Evolutionary conservation across 2,329 filamentous ascomycete genomes (phyloP), one percentile per base, ranked within the genome.

Genomic region (Chrysosphaeria jannelii): DNA sequence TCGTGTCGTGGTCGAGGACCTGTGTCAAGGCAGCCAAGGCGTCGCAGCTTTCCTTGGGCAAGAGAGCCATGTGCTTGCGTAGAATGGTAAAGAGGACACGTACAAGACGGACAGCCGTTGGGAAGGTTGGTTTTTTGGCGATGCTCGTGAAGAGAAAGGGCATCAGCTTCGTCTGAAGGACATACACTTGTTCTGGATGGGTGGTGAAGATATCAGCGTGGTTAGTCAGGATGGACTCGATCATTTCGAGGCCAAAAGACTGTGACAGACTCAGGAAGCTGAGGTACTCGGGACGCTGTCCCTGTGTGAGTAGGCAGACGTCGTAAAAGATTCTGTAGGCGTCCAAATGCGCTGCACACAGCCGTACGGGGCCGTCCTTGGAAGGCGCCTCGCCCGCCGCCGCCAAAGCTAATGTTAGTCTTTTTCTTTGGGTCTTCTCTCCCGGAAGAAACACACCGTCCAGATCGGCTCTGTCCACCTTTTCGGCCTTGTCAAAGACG

Each of bases 281-380:
- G 19, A 97, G 53, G 36, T 79, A 90, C 31, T 75, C 64, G 4
- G 79, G 66, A 19, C 67, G 65, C 34, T 85, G 70, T 16, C 72
- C 72, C 39, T 90, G 76, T 0, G 78, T 74, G 34, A 90, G 51
- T 22, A 89, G 57, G 34, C 78, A 90, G 6, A 97, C 55, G 37
- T 97, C 85, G 35, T 78, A 70, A 39, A 97, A 74, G 14, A 91
- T 59, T 35, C 66, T 60, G 37, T 78, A 76, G 11, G 79, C 79
- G 51, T 91, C 81, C 33, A 78, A 56, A 9, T 78, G 75, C 15
- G 78, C 74, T 13, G 70, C 53, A 23, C 62, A 61, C 22, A 90
- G 54, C 13, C 63, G 49, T 5, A 79, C 49, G 3, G 53, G 46
- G 14, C 62, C 66, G 34, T 68, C 53, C 14, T 63, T 59, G 8